Evolutionary conservation across 2,329 filamentous ascomycete genomes (phyloP), one percentile per base, ranked within the genome.

Genomic region (Bisporella sp.): DNA sequence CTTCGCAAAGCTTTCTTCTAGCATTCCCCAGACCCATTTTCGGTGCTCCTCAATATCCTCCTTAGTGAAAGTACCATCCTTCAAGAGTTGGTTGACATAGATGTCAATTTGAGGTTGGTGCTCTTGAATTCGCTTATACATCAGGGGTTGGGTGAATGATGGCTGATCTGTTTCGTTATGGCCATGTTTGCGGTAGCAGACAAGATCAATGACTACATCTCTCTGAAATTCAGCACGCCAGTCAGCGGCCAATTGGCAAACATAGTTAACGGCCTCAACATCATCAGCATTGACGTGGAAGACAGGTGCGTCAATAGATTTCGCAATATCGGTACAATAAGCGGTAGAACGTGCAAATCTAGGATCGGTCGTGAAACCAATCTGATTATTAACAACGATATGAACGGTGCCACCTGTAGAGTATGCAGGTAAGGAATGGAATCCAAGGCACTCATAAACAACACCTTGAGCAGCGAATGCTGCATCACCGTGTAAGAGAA

Each of bases 111-210:
- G 88, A 43, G 86, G 82, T 57, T 85, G 79, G 69, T 97, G 89
- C 53, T 85, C 78, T 60, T 84, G 81, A 67, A 99, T 97, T 65
- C 87, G 88, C 84, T 97, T 96, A 82, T 99, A 99, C 93, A 99
- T 99, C 61, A 96, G 75, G 40, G 93, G 93, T 70, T 99, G 93
- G n/a, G 93, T 99, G 78, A 99, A 99, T 40, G 92, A 96, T 45
- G 93, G 93, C 77, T 99, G 93, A 68, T 99, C 93, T 8, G 93
- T 99, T 77, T 99, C 93, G 74, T 99, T 99, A 82, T 99, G 93
- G 56, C 93, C 93, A 70, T 96, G 84, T 76, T 97, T 99, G 66
- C 93, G 87, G 79, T 99, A 99, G 80, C 93, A 99, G 66, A 97
- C 90, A 64, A 99, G 82, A 70, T 99, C 93, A 65, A 99, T 89